Base-by-base conservation (phyloP, 306 rosid species). In the Aeschynomene evenia region DNA sequence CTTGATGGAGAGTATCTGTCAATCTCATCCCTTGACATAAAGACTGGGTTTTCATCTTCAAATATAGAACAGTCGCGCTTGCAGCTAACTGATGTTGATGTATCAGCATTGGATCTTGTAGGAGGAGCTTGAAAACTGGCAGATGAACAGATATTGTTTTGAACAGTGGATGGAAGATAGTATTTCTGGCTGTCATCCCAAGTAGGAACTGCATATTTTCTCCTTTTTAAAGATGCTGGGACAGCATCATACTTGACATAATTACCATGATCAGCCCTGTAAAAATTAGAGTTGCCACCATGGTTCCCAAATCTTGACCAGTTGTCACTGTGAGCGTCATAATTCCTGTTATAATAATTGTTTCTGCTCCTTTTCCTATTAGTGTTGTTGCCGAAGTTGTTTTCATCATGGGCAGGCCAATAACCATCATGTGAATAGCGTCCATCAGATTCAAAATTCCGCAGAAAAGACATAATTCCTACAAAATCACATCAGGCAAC, bases 1-100 rank as follows among this genome's bases (percentile, higher is more conserved):
- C 97, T 85, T 57, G 99, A 94, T 20, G 99, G 99, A 71, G 99
- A 94, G 77, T 59, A 46, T 83, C 96, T 87, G 79, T 94, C 99
- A 72, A 94, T 91, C 84, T 91, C 97, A 70, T 87, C 97, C 81
- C 96, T 89, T 7, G 99, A 91, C 99, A 94, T 66, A 63, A 91
- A 89, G 59, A 77, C 53, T 2, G 85, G 86, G 51, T 81, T 86
- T 39, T 91, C 99, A 29, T 94, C 95, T 33, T 87, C 97, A 75
- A 88, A 87, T 54, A 75, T 68, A 16, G 92, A 72, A 68, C 65
- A 73, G 57, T 79, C 89, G 15, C 80, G 85, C 80, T 94, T 91
- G 77, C 82, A 63, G 40, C 73, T 70, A 49, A 85, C 60, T 55
- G 91, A 75, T 18, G 84, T 80, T 56, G 84, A 80, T 63, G 84